Evolutionary conservation across 164 flowering plant species (phyloP).

Genomic region (Magnolia changhungtana): DNA sequence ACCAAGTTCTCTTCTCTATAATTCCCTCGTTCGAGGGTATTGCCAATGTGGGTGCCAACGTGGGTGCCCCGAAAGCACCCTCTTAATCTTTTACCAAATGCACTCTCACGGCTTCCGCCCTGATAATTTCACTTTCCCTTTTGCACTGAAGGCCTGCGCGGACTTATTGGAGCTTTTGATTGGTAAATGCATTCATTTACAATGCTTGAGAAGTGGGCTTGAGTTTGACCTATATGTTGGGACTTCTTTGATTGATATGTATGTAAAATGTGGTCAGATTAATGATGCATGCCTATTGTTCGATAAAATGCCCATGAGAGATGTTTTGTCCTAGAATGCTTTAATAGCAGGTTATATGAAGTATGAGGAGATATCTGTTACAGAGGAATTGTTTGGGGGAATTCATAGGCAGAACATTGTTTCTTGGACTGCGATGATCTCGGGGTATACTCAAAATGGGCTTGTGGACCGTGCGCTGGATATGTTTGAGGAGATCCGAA

Average conservation of each 20-base stretch:
- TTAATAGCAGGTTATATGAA: constrained; percentile 54
- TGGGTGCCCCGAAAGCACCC: constrained; percentile 19
- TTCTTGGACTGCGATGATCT: constrained; percentile 61
- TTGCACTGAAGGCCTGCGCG: constrained; percentile 45
- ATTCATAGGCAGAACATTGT: constrained; percentile 37
- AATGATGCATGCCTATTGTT: constrained; percentile 33
- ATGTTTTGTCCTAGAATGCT: constrained; percentile 52
- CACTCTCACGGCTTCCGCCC: constrained; percentile 22
- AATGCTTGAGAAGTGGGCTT: constrained; percentile 37
- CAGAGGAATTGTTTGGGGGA: constrained; percentile 32
- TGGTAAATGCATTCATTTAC: constrained; percentile 43
- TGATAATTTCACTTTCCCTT: constrained; percentile 52
- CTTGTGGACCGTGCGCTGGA: constrained; percentile 33
- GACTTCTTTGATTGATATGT: constrained; percentile 51
- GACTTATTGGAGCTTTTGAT: constrained; percentile 18
- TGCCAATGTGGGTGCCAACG: constrained; percentile 22
- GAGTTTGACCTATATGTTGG: constrained; percentile 44
- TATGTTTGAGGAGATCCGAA: constrained; percentile 43
- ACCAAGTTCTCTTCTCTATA: constrained; percentile 35
- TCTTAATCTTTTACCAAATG: constrained; percentile 25
- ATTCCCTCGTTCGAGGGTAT: constrained; percentile 47
- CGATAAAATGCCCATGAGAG: constrained; percentile 38
- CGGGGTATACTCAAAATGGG: constrained; percentile 57
- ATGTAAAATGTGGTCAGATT: constrained; percentile 44
- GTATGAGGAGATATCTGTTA: constrained; percentile 28